Evolutionary conservation across 1,284 basidiomycete species (phyloP), one percentile per base, ranked within the genome.

Genomic region (Grifola frondosa): DNA sequence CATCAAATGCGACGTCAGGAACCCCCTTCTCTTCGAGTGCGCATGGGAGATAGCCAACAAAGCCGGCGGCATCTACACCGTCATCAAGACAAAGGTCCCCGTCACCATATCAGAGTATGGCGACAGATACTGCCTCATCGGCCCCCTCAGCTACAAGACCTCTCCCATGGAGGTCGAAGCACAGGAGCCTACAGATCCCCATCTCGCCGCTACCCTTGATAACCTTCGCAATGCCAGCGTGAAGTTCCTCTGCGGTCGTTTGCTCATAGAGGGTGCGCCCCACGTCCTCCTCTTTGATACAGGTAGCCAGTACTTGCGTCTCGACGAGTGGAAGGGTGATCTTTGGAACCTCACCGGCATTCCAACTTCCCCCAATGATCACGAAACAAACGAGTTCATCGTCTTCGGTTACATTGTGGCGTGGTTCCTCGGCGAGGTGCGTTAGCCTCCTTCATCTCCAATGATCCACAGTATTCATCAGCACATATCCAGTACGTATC

Each of bases 11-110:
- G 84, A 91, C 65, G 83, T 91, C 36, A 80, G 82, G 61, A 77
- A 84, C 56, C 78, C 88, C 35, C 63, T 91, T 26, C 84, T 94
- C 61, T 94, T 94, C 63, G 91, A 94, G 64, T 88, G 84, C 62
- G 91, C 91, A 25, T 94, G 91, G 91, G 91, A 94, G 70, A 92
- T 95, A 58, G 92, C 88, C 26, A 96, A 96, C 80, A 96, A 95
- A 71, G 95, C 98, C 67, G 95, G 95, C 57, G 95, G 95, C 53
- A 97, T 97, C 71, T 98, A 98, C 79, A 98, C 95, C 52, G 95
- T 98, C 72, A 97, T 98, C 70, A 97, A 97, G 74, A 98, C 96
- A 43, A 99, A 98, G 66, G 94, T 97, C 40, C 96, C 96, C 46
- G 91, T 99, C 66, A 97, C 96, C 50, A 90, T 95, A 59, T 83